Percentiles rank a stretch among this genome's conserved stretches.
Conservation (phyloP, 495 filamentous ascomycete genomes). For the Penicillium ochrochloron region DNA sequence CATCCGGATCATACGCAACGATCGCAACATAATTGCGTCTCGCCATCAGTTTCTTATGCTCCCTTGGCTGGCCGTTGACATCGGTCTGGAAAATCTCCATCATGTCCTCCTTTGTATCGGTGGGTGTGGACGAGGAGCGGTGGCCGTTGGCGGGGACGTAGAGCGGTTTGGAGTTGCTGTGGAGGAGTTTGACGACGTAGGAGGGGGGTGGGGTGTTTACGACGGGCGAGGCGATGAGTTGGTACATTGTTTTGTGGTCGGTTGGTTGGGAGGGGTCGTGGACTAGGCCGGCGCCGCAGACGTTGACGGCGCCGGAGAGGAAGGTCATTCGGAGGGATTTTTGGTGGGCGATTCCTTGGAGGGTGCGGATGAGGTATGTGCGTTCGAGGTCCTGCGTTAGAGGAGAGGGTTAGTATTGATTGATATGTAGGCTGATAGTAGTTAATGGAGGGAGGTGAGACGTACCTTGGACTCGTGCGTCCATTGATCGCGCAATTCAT, state of each 20-base stretch:
- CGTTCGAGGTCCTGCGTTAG: slow-evolving; percentile 79
- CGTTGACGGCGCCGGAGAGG: slow-evolving; percentile 88
- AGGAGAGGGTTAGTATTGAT: slow-evolving; percentile 9
- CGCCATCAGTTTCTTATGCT: slow-evolving; percentile 89
- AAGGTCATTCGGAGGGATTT: slow-evolving; percentile 96
- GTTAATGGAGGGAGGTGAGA: background rate
- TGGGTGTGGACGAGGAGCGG: slow-evolving; percentile 59
- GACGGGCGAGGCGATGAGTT: slow-evolving; percentile 88
- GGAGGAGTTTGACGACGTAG: slow-evolving; percentile 89
- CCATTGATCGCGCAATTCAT: slow-evolving; percentile 95
- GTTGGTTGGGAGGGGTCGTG: slow-evolving; percentile 89
- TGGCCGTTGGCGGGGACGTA: slow-evolving; percentile 93
- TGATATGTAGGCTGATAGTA: no score
- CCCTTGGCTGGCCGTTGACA: slow-evolving; percentile 75
- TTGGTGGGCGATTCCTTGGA: slow-evolving; percentile 92
- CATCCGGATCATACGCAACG: slow-evolving; percentile 89
- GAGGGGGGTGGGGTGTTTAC: slow-evolving; percentile 83
- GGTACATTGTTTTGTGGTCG: slow-evolving; percentile 99
- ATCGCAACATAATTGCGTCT: slow-evolving; percentile 93
- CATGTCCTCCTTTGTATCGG: slow-evolving; percentile 98
- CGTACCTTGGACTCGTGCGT: slow-evolving; percentile 90
- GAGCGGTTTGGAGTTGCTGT: slow-evolving; percentile 80
- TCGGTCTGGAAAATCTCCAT: slow-evolving; percentile 98
- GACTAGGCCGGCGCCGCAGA: slow-evolving; percentile 88
- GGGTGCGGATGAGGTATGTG: slow-evolving; percentile 92